A percentile compares a stretch with the other conserved stretches of the same genome.
These are phyloP conservation scores for Triticum turgidum DNA, from an alignment of 176 grass and related monocot genomes.

Conservation along the genomic window DNA sequence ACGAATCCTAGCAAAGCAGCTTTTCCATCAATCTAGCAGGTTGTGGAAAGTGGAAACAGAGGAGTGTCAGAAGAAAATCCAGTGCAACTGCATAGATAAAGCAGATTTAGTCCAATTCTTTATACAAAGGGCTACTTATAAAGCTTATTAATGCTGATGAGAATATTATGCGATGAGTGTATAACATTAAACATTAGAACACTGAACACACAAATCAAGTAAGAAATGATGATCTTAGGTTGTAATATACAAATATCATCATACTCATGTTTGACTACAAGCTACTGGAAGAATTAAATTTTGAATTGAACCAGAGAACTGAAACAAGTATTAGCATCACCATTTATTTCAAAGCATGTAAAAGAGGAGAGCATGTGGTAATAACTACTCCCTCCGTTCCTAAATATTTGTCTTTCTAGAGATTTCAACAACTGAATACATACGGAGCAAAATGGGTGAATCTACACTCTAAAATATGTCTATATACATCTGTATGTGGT, in stretches of 20 bases:
- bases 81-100: conserved; percentile 2
- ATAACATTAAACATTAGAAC: conserved; percentile 1
- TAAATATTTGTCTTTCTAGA: too few species aligned
- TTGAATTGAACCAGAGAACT: neutral
- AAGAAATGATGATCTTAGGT: neutral
- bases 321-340: neutral
- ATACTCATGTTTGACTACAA: conserved; percentile 21
- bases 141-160: conserved; percentile 13
- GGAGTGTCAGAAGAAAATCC: conserved; percentile 21
- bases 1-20: conserved; percentile 96
- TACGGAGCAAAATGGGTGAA: too few species aligned
- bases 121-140: conserved; percentile 18
- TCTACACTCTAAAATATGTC: too few species aligned
- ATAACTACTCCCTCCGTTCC: neutral
- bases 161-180: neutral
- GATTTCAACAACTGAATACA: too few species aligned
- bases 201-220: neutral
- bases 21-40: conserved; percentile 71
- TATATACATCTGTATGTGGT: too few species aligned
- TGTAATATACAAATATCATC: neutral
- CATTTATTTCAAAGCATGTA: conserved; percentile 16
- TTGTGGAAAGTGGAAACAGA: conserved; percentile 27
- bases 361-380: neutral
- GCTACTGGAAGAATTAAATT: neutral
- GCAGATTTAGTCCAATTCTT: neutral